A percentile compares a stretch with the other conserved stretches of the same genome.
Evolutionary conservation across 108 stramenopile species (phyloP).

Genomic region (Stephanodiscus triporus): DNA sequence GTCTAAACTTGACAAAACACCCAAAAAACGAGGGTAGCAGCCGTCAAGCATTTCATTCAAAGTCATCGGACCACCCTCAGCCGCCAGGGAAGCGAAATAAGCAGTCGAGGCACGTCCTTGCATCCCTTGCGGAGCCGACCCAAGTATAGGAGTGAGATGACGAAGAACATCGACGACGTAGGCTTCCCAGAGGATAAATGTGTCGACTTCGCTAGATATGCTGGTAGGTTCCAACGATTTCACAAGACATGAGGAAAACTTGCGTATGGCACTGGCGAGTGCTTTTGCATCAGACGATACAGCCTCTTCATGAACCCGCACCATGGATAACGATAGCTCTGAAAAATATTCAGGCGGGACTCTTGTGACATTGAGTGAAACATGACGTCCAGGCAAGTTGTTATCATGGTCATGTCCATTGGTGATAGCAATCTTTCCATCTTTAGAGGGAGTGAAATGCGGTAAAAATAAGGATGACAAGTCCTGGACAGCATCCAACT

Average conservation of each 20-base stretch:
- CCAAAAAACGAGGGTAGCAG: conserved; percentile 51
- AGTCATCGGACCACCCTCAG: conserved; percentile 69
- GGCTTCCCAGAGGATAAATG: conserved; percentile 52
- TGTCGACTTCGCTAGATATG: conserved; percentile 5
- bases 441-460: background rate
- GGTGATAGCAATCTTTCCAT: background rate
- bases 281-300: conserved; percentile 39
- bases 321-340: conserved; percentile 40
- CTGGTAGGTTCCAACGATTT: conserved; percentile 45
- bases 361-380: conserved; percentile 28
- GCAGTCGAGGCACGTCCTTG: conserved; percentile 70
- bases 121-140: conserved; percentile 55
- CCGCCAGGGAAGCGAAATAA: conserved; percentile 74
- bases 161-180: conserved; percentile 62
- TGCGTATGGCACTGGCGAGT: conserved; percentile 64
- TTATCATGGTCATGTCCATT: background rate
- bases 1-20: conserved; percentile 23
- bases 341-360: conserved; percentile 32
- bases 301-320: conserved; percentile 51
- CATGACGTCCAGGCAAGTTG: background rate
- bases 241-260: conserved; percentile 64
- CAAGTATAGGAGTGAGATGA: conserved; percentile 42
- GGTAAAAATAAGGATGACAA: conserved; percentile 55
- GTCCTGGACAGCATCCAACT: conserved; percentile 69
- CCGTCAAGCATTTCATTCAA: conserved; percentile 58